Evolutionary conservation across 2,329 filamentous ascomycete genomes (phyloP), one percentile per base, ranked within the genome.

Genomic region (Botrytis sinoallii): DNA sequence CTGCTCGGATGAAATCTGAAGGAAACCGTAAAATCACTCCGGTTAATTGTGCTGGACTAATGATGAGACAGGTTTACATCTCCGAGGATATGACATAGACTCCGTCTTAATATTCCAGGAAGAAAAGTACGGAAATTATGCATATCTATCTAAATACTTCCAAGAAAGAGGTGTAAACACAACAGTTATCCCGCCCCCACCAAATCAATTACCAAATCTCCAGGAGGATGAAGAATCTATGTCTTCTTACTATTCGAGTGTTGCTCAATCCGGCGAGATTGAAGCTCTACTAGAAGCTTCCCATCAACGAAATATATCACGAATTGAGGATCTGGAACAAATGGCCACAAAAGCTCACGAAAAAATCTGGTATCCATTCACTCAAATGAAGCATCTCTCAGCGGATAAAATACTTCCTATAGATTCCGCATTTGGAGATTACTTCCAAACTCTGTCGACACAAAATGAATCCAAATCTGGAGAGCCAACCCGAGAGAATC

Each of bases 301-400:
- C 2, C 81, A 88, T 2, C 76, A 80, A 4, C 86, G 84, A 22
- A 91, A 94, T 72, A 77, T 83, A 1, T 76, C 83, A 4, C 88
- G 92, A 4, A 85, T 94, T 20, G 79, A 84, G 1, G 83, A 86
- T 0, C 82, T 96, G 0, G 86, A 90, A 48, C 85, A 83, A 1
- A 90, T 95, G 88, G 83, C 89, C 0, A 79, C 83, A 1, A 85
- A 87, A 59, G 93, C 93, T 0, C 85, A 89, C 72, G 80, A 86
- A 16, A 85, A 85, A 3, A 94, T 97, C 55, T 97, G 93, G 93
- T 95, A 95, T 78, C 93, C 94, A 0, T 97, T 97, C 78, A 95
- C 93, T 0, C 93, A 97, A 78, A 93, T 97, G 75, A 88, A 88
- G 59, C 85, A 87, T 68, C 84, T 93, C 76, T 84, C 85, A 0